A percentile compares a stretch with the other conserved stretches of the same genome.
These are phyloP conservation scores for Heliocybe sulcata DNA, from an alignment of 1,284 basidiomycete species.

Conservation along the genomic window DNA sequence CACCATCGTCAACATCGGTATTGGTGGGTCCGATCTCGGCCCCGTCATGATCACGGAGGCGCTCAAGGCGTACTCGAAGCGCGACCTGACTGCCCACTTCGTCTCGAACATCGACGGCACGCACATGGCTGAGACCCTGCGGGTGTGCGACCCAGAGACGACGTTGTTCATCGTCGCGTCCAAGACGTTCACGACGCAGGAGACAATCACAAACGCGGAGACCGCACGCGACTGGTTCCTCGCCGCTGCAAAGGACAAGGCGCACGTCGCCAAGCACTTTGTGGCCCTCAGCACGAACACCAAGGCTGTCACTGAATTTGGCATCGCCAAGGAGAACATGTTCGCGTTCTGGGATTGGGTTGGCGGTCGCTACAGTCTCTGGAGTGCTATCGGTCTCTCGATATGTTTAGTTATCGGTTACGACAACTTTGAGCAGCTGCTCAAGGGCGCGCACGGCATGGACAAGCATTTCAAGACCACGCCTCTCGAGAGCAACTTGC, in stretches of 20 bases:
- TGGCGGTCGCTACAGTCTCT: slow-evolving; percentile 95
- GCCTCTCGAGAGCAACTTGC: slow-evolving; percentile 87
- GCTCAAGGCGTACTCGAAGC: slow-evolving; percentile 88
- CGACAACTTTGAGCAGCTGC: slow-evolving; percentile 88
- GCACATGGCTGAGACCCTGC: slow-evolving; percentile 88
- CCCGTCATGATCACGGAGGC: slow-evolving; percentile 99
- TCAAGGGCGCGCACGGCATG: slow-evolving; percentile 95
- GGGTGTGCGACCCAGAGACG: slow-evolving; percentile 82
- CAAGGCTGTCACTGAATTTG: slow-evolving; percentile 90
- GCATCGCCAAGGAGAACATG: slow-evolving; percentile 92
- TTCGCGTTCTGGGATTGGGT: slow-evolving; percentile 99
- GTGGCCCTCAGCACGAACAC: slow-evolving; percentile 97
- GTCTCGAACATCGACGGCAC: slow-evolving; percentile 99
- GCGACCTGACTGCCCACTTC: slow-evolving; percentile 85
- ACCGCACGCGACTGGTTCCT: slow-evolving; percentile 96
- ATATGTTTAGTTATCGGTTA: slow-evolving; percentile 93
- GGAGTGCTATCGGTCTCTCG: slow-evolving; percentile 96
- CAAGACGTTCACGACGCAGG: slow-evolving; percentile 99
- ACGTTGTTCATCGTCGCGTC: slow-evolving; percentile 97
- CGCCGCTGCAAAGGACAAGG: slow-evolving; percentile 72
- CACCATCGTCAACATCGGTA: slow-evolving; percentile 97
- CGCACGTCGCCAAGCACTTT: slow-evolving; percentile 97
- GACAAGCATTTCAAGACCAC: slow-evolving; percentile 93
- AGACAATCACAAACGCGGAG: slow-evolving; percentile 98
- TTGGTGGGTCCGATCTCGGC: slow-evolving; percentile 96